Evolutionary conservation across 371 early-diverging fungal genomes (phyloP), one percentile per base, ranked within the genome.

Genomic region (Actinomucor elegans): DNA sequence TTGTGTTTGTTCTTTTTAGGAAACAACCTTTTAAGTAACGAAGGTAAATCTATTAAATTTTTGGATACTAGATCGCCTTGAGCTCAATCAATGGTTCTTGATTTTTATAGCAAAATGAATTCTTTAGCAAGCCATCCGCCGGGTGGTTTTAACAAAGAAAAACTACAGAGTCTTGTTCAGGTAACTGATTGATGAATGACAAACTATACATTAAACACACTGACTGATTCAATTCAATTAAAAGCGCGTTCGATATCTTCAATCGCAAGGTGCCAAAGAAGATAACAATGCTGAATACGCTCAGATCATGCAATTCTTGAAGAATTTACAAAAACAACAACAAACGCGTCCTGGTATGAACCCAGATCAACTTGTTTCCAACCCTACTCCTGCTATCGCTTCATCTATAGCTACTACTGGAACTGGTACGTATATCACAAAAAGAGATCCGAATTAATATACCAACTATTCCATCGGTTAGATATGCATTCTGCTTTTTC

Each of bases 251-350:
- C 61, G 60, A 33, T 53, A 60, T n/a, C 54, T 75, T 49, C 73
- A 81, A 58, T 65, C 71, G 9, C 77, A 74, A 31, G 89, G 90
- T 23, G 86, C 83, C 6, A 88, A 80, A 9, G 88, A 88, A 64
- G 79, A 81, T 35, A 87, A 74, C 48, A 84, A 79, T 66, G 73
- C 69, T 20, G 88, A 89, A 57, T 81, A 77, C 62, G 86, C 86
- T 26, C 80, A 82, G 49, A 72, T 87, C 38, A 72, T 87, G 76
- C 65, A 71, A n/a, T 57, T 84, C 20, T 58, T 90, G 37, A 82
- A 81, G 41, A 61, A 48, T 66, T 67, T 59, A 49, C 69, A 57
- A 66, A 61, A 52, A 58, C 73, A 72, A 44, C 68, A 71, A 20
- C 70, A 67, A 45, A 29, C 33, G 50, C 57, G 48, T 40, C 59